Base-by-base conservation (phyloP, 2,329 filamentous ascomycete genomes). In the Cytospora paraplurivora region DNA sequence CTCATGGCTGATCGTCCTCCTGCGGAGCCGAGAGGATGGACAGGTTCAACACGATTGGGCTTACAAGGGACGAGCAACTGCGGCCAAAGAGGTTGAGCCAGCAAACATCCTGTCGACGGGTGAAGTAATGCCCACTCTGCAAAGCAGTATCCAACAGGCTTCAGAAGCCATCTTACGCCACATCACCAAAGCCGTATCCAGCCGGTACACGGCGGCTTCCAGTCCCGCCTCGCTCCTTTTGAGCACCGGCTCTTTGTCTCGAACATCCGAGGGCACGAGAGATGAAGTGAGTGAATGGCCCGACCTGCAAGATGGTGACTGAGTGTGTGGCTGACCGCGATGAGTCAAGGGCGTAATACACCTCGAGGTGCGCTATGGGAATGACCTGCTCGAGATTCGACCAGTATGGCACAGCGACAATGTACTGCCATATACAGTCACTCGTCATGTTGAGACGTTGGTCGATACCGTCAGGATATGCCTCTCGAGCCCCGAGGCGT, bases 1-100 rank as follows among this genome's bases (percentile, higher is more conserved):
- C 41, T 74, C 79, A 49, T 82, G 79, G 79, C 72, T 80, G 15
- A 71, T 81, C 13, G 74, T 78, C 7, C 75, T 81, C 8, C 62
- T 80, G 62, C 73, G 79, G 12, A 78, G 75, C 1, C 71, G 72
- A 11, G 79, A 82, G 67, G 76, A 76, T 17, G 71, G 70, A 41
- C 70, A 73, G 17, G 66, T 74, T 12, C 67, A 56, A 15, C 81
- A 70, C 65, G 76, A 79, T 4, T 81, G 79, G 79, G 67, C 71
- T 4, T 76, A 77, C 66, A 68, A 64, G 17, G 13, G 17, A 49
- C 57, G 27, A 55, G 59, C 64, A 35, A 62, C 69, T 61, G 64
- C 19, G 11, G 49, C 41, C 38, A 63, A 62, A 51, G 56, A 69
- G 21, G 68, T 70, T 49, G 62, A 63, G 11, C 54, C 53, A 37